Conservation (phyloP, 345 rosid genomes). For the Carallia brachiata region DNA sequence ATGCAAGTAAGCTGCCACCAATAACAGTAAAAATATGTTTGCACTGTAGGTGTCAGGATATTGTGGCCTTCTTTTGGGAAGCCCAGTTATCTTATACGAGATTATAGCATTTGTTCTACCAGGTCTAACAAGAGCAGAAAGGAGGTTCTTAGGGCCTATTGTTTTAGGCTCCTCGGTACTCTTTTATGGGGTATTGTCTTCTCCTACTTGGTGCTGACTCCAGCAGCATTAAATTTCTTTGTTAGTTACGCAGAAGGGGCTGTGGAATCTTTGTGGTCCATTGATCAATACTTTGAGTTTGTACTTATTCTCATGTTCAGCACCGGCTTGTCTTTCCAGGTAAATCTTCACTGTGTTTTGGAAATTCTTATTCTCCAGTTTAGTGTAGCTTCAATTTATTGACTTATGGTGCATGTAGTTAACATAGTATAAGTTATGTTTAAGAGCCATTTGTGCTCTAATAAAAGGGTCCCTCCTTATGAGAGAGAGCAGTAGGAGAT, state of each 20-base stretch:
- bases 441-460: neutral
- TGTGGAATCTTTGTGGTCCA: constrained; percentile 96
- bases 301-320: constrained; percentile 98
- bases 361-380: too few relatives aligned
- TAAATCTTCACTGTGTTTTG: constrained; percentile 24
- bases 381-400: too few relatives aligned
- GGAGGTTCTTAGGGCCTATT: constrained; percentile 90
- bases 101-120: constrained; percentile 96
- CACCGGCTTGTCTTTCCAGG: constrained; percentile 98
- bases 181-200: constrained; percentile 78
- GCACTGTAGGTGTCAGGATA: constrained; percentile 86
- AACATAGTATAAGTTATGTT: neutral
- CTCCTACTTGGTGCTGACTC: constrained; percentile 81
- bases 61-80: constrained; percentile 90
- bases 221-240: constrained; percentile 97
- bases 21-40: neutral
- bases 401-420: neutral
- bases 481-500: too few relatives aligned
- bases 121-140: constrained; percentile 84
- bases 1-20: neutral
- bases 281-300: constrained; percentile 96
- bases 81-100: constrained; percentile 89
- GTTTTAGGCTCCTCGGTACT: constrained; percentile 89
- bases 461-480: too few relatives aligned
- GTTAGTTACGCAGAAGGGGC: constrained; percentile 94